Conservation (phyloP, 148 eudicot species). For the Rhododendron mucronatum region DNA sequence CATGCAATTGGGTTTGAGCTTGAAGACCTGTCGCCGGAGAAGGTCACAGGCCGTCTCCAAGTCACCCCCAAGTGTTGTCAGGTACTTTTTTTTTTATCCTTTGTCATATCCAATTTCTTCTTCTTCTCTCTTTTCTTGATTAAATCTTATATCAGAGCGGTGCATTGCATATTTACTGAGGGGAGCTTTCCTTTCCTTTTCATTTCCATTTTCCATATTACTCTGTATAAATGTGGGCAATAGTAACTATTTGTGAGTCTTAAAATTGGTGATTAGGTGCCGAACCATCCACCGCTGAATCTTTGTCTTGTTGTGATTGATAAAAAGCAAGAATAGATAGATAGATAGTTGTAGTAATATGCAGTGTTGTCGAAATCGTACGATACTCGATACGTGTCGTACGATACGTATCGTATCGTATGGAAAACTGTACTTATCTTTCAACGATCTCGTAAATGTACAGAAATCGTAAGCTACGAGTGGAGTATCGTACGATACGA, state of each 20-base stretch:
- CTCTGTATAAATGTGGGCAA: no score
- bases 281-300: neutral
- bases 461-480: no score
- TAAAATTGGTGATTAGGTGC: neutral
- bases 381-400: no score
- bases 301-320: neutral
- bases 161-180: neutral
- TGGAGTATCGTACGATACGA: no score
- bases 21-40: conserved; percentile 41
- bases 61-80: conserved; percentile 63
- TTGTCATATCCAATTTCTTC: neutral
- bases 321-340: neutral
- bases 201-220: neutral
- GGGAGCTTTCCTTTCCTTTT: neutral
- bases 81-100: conserved; percentile 19
- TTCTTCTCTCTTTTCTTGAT: neutral
- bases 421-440: no score
- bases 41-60: conserved; percentile 56
- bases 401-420: no score
- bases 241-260: neutral
- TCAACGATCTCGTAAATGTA: no score
- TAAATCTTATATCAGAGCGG: no score
- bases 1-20: conserved; percentile 56
- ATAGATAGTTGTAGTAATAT: neutral
- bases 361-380: no score